These are phyloP conservation scores for Funneliformis geosporum DNA, from an alignment of 192 early-diverging fungal genomes.

Conservation along the genomic window DNA sequence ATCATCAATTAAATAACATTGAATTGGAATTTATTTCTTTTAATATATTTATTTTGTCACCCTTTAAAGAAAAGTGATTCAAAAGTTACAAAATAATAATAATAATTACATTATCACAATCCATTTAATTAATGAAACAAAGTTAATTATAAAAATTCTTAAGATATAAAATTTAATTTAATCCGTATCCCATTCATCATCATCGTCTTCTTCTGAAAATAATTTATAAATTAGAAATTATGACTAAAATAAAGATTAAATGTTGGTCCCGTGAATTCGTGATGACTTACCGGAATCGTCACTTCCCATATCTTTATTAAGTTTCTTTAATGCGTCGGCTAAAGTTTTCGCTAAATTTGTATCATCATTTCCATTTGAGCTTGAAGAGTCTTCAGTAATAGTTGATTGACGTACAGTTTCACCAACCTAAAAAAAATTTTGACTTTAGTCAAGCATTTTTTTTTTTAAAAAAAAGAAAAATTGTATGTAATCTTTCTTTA, in stretches of 20 bases:
- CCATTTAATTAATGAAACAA: no score
- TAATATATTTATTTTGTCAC: no score
- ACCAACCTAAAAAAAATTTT: not conserved
- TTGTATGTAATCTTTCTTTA: not conserved
- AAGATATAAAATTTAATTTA: no score
- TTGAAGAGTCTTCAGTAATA: not conserved
- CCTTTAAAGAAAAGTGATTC: no score
- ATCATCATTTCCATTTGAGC: not conserved
- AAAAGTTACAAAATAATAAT: no score
- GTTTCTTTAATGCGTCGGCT: conserved; percentile 7
- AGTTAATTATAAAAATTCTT: no score
- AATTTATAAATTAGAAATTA: not conserved
- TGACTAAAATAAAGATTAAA: not conserved
- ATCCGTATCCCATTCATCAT: conserved; percentile 25
- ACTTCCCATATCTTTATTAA: not conserved
- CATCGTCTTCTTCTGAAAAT: conserved; percentile 1
- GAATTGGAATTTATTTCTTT: no score
- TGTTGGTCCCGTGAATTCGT: not conserved
- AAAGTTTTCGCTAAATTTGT: not conserved
- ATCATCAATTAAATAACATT: no score
- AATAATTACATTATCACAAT: no score
- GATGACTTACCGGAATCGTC: conserved; percentile 15
- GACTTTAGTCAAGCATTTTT: not conserved
- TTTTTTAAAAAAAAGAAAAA: not conserved
- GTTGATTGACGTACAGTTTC: not conserved